phyloP scores from a whole-genome alignment of 2,329 filamentous ascomycete genomes.

The Diaporthe vaccinii region DNA sequence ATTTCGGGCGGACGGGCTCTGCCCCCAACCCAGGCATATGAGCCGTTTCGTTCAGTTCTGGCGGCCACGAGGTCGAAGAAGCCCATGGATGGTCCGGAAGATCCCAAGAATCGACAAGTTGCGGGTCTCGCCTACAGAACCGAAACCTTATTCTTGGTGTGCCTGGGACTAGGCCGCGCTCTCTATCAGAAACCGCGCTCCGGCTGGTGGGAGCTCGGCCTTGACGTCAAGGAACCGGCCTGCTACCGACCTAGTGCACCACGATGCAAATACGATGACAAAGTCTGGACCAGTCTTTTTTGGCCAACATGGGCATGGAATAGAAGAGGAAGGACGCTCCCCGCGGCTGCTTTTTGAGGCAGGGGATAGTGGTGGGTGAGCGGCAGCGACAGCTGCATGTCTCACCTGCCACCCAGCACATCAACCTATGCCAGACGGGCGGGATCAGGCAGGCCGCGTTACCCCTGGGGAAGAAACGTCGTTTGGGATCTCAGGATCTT shows the following conservation, averaged over 20 bases:
- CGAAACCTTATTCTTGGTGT: slow-evolving; percentile 25
- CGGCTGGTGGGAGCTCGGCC: slow-evolving; percentile 10
- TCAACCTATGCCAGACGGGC: slow-evolving; percentile 11
- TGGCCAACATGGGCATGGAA: not conserved
- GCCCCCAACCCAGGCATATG: not conserved
- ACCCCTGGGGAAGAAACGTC: not conserved
- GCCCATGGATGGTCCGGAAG: not conserved
- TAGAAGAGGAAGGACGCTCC: not conserved
- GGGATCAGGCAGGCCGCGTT: slow-evolving; percentile 12
- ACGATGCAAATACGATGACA: slow-evolving; percentile 1
- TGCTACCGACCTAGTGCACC: not conserved
- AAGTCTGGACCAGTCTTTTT: slow-evolving; percentile 21
- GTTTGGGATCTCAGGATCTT: not conserved
- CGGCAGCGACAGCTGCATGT: slow-evolving; percentile 13
- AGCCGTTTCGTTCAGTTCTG: not conserved
- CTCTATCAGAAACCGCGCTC: slow-evolving; percentile 23
- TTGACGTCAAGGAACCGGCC: slow-evolving; percentile 5
- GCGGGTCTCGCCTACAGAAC: slow-evolving; percentile 22
- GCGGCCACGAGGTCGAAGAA: not conserved
- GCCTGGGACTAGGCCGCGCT: not conserved
- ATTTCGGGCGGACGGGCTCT: not conserved
- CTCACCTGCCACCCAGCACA: not conserved
- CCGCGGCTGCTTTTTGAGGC: not conserved
- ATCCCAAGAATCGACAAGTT: slow-evolving; percentile 8
- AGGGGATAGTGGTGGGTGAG: not conserved